Conservation (phyloP, 495 filamentous ascomycete genomes). For the Pseudoneurospora amorphoporcata region DNA sequence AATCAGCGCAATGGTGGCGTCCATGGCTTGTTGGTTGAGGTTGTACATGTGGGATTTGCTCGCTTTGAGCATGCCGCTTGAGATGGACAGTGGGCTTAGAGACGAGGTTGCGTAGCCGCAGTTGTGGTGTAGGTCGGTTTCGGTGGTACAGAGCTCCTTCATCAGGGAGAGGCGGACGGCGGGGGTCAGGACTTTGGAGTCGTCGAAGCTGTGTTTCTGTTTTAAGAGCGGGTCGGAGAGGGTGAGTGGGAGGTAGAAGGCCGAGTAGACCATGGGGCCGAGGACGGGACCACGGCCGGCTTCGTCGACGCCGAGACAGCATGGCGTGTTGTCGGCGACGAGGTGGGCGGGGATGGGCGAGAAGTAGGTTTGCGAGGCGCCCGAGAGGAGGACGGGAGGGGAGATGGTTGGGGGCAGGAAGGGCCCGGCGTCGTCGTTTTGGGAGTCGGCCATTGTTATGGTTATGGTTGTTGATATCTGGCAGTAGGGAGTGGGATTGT, state of each 20-base stretch:
- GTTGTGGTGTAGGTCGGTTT: slow-evolving; percentile 49
- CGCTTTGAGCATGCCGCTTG: slow-evolving; percentile 66
- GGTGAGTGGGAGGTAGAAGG: slow-evolving; percentile 68
- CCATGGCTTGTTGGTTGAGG: slow-evolving; percentile 94
- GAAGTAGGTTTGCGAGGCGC: slow-evolving; percentile 76
- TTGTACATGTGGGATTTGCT: slow-evolving; percentile 54
- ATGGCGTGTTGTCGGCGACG: slow-evolving; percentile 25
- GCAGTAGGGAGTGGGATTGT: too few species aligned
- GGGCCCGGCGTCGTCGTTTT: slow-evolving; percentile 29
- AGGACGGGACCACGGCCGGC: slow-evolving; percentile 91
- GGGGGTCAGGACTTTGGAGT: slow-evolving; percentile 80
- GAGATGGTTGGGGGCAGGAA: slow-evolving; percentile 78
- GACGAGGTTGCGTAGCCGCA: slow-evolving; percentile 77
- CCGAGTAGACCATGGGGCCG: slow-evolving; percentile 93
- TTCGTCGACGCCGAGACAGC: slow-evolving; percentile 78
- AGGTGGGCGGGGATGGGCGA: slow-evolving; percentile 54
- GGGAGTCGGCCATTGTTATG: neutral
- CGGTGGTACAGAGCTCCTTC: slow-evolving; percentile 57
- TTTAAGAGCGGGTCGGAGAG: slow-evolving; percentile 64
- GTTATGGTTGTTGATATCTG: neutral
- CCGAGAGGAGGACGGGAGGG: slow-evolving; percentile 47
- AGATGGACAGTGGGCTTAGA: slow-evolving; percentile 78
- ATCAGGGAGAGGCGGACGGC: slow-evolving; percentile 63
- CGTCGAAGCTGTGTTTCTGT: slow-evolving; percentile 72
- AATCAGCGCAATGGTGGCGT: slow-evolving; percentile 84